These are phyloP conservation scores for Boletus insuetus DNA, from an alignment of 768 basidiomycete genomes.

Conservation along the genomic window DNA sequence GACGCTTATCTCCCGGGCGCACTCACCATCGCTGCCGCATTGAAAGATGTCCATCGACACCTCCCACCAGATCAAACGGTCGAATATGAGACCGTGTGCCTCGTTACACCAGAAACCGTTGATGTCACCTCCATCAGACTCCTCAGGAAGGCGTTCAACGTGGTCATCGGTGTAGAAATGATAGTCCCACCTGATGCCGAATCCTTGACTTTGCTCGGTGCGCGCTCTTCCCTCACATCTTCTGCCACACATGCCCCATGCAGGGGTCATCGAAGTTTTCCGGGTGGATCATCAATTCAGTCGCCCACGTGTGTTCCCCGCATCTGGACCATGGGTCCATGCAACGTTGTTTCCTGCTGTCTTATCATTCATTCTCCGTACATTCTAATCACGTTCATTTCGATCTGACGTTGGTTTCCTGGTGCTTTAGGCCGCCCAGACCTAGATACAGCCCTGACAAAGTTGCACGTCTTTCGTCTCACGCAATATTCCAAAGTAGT, in stretches of 20 bases:
- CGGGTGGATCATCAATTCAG: conserved; percentile 7
- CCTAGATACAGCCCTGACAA: conserved; percentile 90
- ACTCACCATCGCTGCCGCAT: conserved; percentile 79
- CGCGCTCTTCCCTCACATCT: conserved; percentile 9
- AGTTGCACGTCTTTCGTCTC: conserved; percentile 93
- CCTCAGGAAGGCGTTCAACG: conserved; percentile 74
- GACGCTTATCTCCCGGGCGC: conserved; percentile 93
- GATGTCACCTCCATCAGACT: conserved; percentile 78
- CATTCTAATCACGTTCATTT: not conserved
- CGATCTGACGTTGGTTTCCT: conserved; percentile 13
- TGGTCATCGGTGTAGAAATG: conserved; percentile 90
- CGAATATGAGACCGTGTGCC: conserved; percentile 72
- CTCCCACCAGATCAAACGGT: conserved; percentile 44
- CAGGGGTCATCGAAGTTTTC: not conserved
- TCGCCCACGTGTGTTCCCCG: conserved; percentile 10
- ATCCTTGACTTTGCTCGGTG: conserved; percentile 82
- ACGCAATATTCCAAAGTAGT: conserved; percentile 82
- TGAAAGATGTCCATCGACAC: conserved; percentile 66
- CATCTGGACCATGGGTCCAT: conserved; percentile 6
- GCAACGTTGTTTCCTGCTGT: conserved; percentile 21
- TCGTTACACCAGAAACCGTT: conserved; percentile 93
- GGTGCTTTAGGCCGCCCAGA: conserved; percentile 79
- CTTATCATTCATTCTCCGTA: conserved; percentile 11
- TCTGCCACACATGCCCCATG: conserved; percentile 2
- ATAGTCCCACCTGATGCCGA: conserved; percentile 67